A percentile compares a stretch with the other conserved stretches of the same genome.
These are phyloP conservation scores for Xylaria intraflava DNA, from an alignment of 495 filamentous ascomycete species.

Conservation along the genomic window DNA sequence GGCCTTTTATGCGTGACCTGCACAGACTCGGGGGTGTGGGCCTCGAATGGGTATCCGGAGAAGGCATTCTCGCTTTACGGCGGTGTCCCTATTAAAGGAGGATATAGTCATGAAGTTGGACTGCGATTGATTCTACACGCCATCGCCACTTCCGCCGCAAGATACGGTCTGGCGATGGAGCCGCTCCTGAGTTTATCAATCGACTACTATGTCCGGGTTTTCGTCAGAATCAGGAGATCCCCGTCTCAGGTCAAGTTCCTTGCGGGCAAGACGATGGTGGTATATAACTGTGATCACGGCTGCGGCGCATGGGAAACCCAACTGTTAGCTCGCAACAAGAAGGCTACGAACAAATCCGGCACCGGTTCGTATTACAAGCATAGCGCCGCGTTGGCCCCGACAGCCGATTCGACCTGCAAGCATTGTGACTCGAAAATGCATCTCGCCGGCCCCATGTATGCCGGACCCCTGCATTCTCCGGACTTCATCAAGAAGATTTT, in stretches of 20 bases:
- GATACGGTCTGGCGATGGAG: slow-evolving; percentile 86
- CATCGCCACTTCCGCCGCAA: slow-evolving; percentile 69
- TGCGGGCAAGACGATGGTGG: slow-evolving; percentile 82
- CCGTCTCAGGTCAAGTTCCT: slow-evolving; percentile 82
- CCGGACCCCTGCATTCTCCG: slow-evolving; percentile 75
- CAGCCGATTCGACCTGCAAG: slow-evolving; percentile 53
- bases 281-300: slow-evolving; percentile 83
- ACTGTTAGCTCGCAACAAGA: slow-evolving; percentile 58
- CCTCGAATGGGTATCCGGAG: slow-evolving; percentile 85
- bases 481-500: slow-evolving; percentile 74
- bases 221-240: slow-evolving; percentile 73
- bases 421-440: slow-evolving; percentile 87
- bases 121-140: slow-evolving; percentile 76
- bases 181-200: slow-evolving; percentile 87
- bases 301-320: slow-evolving; percentile 86
- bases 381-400: slow-evolving; percentile 60
- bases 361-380: slow-evolving; percentile 65
- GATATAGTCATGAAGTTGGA: slow-evolving; percentile 82
- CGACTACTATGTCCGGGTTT: slow-evolving; percentile 90
- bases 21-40: slow-evolving; percentile 91
- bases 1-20: slow-evolving; percentile 93
- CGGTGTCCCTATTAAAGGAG: slow-evolving; percentile 74
- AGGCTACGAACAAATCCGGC: slow-evolving; percentile 60
- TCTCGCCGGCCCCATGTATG: slow-evolving; percentile 90
- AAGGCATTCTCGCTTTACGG: slow-evolving; percentile 91